phyloP scores from a whole-genome alignment of 148 eudicot genomes.

The Amaranthus palmeri region DNA sequence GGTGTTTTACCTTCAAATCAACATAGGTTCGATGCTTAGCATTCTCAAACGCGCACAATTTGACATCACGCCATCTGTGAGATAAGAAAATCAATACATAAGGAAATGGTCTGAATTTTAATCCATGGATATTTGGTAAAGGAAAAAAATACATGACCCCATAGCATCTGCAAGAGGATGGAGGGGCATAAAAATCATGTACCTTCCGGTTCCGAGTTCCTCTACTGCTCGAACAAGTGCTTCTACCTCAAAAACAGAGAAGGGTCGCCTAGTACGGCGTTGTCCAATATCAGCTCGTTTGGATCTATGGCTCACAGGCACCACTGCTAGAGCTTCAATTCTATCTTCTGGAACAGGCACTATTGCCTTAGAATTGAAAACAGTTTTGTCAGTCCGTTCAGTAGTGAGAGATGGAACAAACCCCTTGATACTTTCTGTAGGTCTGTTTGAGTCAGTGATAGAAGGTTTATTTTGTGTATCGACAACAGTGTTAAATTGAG shows the following conservation, averaged over 20 bases:
- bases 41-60: slow-evolving; percentile 79
- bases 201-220: slow-evolving; percentile 99
- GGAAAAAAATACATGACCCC: background rate
- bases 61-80: slow-evolving; percentile 97
- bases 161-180: background rate
- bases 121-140: background rate
- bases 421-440: slow-evolving; percentile 37
- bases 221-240: slow-evolving; percentile 95
- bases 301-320: slow-evolving; percentile 56
- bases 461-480: slow-evolving; percentile 31
- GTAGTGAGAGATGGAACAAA: slow-evolving; percentile 36
- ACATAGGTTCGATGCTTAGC: slow-evolving; percentile 96
- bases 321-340: slow-evolving; percentile 55
- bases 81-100: slow-evolving; percentile 5
- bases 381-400: slow-evolving; percentile 27
- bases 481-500: slow-evolving; percentile 14
- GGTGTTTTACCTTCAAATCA: slow-evolving; percentile 76
- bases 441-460: slow-evolving; percentile 32
- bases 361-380: slow-evolving; percentile 55
- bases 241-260: slow-evolving; percentile 91
- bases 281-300: slow-evolving; percentile 74
- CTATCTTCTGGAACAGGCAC: slow-evolving; percentile 47
- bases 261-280: slow-evolving; percentile 90
- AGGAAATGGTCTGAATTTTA: background rate
- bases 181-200: slow-evolving; percentile 1